phyloP scores from a whole-genome alignment of 192 early-diverging fungal species.

The Backusella macrospora region DNA sequence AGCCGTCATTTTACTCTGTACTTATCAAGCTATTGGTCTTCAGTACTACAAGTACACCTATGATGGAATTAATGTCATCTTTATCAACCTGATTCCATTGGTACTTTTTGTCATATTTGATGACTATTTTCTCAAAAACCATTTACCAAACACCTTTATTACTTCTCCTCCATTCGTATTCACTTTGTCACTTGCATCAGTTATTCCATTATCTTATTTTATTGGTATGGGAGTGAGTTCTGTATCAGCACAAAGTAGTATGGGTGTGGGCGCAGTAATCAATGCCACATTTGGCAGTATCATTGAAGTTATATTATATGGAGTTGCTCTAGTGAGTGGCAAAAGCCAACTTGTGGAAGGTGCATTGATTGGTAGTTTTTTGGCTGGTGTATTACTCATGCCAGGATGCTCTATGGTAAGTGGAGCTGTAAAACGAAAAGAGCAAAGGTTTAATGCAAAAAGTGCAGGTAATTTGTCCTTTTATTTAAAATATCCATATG shows the following conservation, averaged over 20 bases:
- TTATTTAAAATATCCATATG: not conserved
- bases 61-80: constrained; percentile 95
- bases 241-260: constrained; percentile 91
- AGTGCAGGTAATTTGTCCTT: constrained; percentile 63
- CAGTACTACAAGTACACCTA: constrained; percentile 97
- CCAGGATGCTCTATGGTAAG: constrained; percentile 95
- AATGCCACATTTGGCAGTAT: constrained; percentile 98
- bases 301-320: constrained; percentile 94
- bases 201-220: constrained; percentile 93
- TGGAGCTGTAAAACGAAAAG: constrained; percentile 87
- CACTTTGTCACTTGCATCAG: constrained; percentile 70
- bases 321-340: constrained; percentile 85
- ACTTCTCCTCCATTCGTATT: constrained; percentile 71
- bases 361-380: constrained; percentile 87
- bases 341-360: constrained; percentile 90
- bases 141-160: constrained; percentile 54
- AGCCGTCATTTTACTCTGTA: constrained; percentile 80
- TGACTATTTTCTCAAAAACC: constrained; percentile 68
- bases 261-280: constrained; percentile 93
- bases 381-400: constrained; percentile 87
- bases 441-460: constrained; percentile 94
- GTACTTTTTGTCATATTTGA: constrained; percentile 85
- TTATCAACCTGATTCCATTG: constrained; percentile 88
- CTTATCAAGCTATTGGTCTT: constrained; percentile 84
- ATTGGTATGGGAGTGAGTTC: constrained; percentile 97